Conservation (phyloP, 2,329 filamentous ascomycete genomes). For the Ophiostoma triangulosporum region DNA sequence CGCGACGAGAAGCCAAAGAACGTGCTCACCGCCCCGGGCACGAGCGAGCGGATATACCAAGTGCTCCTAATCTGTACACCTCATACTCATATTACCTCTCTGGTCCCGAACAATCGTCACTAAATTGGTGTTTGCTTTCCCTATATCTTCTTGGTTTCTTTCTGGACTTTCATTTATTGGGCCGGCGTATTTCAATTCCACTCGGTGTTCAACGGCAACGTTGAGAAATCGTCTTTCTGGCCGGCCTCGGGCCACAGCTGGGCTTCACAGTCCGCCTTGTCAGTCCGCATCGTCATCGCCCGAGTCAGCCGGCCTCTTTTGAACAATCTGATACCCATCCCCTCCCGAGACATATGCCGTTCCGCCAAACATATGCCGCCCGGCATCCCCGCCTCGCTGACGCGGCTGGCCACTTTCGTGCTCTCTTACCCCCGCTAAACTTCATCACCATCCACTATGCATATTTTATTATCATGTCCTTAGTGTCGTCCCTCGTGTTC, state of each 20-base stretch:
- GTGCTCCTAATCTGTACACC: too few species aligned
- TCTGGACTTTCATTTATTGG: too few species aligned
- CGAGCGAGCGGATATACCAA: background rate
- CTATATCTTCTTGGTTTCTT: too few species aligned
- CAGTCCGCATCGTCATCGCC: too few species aligned
- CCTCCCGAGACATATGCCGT: background rate
- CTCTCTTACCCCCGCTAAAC: slow-evolving; percentile 34
- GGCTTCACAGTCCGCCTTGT: too few species aligned
- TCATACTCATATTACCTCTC: too few species aligned
- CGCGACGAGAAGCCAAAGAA: background rate
- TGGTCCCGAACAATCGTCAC: background rate
- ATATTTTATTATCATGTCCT: slow-evolving; percentile 45
- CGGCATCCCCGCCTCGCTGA: background rate
- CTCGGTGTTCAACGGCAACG: too few species aligned
- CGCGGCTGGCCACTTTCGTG: slow-evolving; percentile 22
- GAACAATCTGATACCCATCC: background rate
- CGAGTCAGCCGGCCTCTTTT: too few species aligned
- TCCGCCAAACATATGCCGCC: background rate
- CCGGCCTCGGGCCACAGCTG: too few species aligned
- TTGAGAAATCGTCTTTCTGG: too few species aligned
- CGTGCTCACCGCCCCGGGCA: background rate
- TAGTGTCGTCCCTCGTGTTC: slow-evolving; percentile 46
- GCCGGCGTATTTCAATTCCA: too few species aligned
- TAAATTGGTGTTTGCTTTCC: too few species aligned
- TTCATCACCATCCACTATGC: slow-evolving; percentile 53